These are phyloP conservation scores for Monilinia aucupariae DNA, from an alignment of 2,329 filamentous ascomycete genomes.

Conservation along the genomic window DNA sequence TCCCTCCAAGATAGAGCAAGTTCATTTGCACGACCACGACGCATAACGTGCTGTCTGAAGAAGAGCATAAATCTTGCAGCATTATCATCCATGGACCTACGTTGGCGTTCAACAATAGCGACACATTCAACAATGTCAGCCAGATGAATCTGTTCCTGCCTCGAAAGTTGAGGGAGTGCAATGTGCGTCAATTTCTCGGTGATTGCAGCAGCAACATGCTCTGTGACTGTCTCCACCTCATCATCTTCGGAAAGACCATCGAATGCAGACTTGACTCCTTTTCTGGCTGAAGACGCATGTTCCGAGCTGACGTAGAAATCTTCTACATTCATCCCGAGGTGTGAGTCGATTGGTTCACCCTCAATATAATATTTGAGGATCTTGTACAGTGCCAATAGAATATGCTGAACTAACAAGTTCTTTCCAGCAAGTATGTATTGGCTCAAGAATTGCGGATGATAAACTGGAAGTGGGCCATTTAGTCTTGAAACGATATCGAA, in stretches of 20 bases:
- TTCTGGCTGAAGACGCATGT: constrained; percentile 24
- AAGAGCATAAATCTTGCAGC: constrained; percentile 83
- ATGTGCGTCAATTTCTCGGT: constrained; percentile 72
- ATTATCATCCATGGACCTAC: constrained; percentile 85
- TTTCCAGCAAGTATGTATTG: constrained; percentile 84
- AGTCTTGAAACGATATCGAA: constrained; percentile 78
- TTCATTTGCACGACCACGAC: constrained; percentile 58
- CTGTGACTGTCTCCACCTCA: constrained; percentile 61
- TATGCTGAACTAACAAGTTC: constrained; percentile 60
- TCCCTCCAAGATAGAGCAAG: constrained; percentile 69
- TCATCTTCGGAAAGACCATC: constrained; percentile 47
- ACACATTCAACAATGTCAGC: constrained; percentile 81
- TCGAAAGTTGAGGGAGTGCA: constrained; percentile 72
- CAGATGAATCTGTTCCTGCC: constrained; percentile 79
- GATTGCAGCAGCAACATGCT: constrained; percentile 62
- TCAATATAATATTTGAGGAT: constrained; percentile 78
- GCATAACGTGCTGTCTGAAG: constrained; percentile 73
- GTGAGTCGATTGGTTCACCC: constrained; percentile 73
- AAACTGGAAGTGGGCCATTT: constrained; percentile 82
- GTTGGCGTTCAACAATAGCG: constrained; percentile 77
- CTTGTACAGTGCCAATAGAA: constrained; percentile 67
- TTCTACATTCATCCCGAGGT: constrained; percentile 61
- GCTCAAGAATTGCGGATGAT: constrained; percentile 85
- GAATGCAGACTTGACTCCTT: constrained; percentile 38
- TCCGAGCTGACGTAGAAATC: constrained; percentile 47